Evolutionary conservation across 2,329 filamentous ascomycete species (phyloP).

Genomic region (Stemphylium lycopersici): DNA sequence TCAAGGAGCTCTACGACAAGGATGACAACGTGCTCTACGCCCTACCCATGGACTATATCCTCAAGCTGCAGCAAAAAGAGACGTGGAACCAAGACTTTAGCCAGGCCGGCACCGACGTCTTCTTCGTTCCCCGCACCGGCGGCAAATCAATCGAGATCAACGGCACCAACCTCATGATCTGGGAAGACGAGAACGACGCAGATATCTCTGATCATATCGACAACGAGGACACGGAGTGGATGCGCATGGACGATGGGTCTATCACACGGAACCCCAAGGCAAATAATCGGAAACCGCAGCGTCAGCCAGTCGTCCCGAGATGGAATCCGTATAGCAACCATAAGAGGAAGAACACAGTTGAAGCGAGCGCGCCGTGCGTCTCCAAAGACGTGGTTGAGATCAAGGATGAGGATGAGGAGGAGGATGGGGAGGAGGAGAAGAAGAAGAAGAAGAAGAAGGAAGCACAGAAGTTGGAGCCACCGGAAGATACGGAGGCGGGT

Average conservation of each 20-base stretch:
- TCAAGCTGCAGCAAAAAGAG: slow-evolving; percentile 46
- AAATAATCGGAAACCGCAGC: slow-evolving; percentile 39
- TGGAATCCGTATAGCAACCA: slow-evolving; percentile 44
- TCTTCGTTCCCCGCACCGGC: slow-evolving; percentile 49
- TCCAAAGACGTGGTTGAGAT: slow-evolving; percentile 29
- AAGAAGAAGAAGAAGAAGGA: slow-evolving; percentile 14
- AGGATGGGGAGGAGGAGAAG: no score
- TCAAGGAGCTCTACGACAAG: slow-evolving; percentile 46
- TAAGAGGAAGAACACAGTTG: slow-evolving; percentile 33
- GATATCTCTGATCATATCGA: slow-evolving; percentile 49
- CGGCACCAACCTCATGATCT: slow-evolving; percentile 49
- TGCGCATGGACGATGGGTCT: slow-evolving; percentile 47
- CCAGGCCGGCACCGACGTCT: slow-evolving; percentile 27
- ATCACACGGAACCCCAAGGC: slow-evolving; percentile 47
- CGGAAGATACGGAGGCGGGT: slow-evolving; percentile 2
- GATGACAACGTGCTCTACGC: slow-evolving; percentile 48
- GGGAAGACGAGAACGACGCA: slow-evolving; percentile 48
- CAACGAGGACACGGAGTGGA: slow-evolving; percentile 43
- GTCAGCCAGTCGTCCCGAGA: slow-evolving; percentile 32
- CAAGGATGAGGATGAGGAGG: slow-evolving; percentile 9
- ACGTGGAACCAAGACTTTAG: slow-evolving; percentile 47
- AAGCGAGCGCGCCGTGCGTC: slow-evolving; percentile 26
- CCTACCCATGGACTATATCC: slow-evolving; percentile 49
- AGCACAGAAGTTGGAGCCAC: slow-evolving; percentile 20
- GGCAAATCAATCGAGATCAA: slow-evolving; percentile 46